Percentiles rank a stretch among this genome's conserved stretches.
These are phyloP conservation scores for Crithidia expoeki DNA, from an alignment of 208 protist species.

Conservation along the genomic window DNA sequence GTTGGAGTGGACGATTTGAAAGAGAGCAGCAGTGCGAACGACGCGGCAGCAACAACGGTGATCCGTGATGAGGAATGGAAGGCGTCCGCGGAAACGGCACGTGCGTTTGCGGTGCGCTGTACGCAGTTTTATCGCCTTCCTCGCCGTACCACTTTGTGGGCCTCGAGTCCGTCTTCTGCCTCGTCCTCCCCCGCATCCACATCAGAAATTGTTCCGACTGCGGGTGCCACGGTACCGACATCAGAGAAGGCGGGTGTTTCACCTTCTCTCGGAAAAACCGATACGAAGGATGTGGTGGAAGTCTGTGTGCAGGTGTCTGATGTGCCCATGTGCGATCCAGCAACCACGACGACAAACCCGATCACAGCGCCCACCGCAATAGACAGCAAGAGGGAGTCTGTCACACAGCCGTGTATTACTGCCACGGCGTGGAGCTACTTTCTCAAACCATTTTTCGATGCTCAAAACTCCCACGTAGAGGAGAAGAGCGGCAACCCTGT, in stretches of 20 bases:
- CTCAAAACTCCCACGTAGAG: background rate
- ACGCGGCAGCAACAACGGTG: background rate
- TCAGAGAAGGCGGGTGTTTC: background rate
- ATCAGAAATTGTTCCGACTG: too few species aligned
- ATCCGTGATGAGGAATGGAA: background rate
- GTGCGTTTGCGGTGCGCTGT: conserved; percentile 23
- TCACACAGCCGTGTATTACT: background rate
- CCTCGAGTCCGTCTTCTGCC: too few species aligned
- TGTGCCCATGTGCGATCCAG: background rate
- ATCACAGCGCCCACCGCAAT: background rate
- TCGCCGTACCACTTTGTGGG: background rate
- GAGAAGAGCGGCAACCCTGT: background rate
- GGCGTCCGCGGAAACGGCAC: conserved; percentile 25
- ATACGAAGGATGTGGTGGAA: background rate
- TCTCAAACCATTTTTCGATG: conserved; percentile 5
- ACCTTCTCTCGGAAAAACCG: background rate
- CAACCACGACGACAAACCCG: background rate
- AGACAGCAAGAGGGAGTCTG: background rate
- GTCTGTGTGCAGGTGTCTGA: conserved; percentile 11
- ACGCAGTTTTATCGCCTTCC: conserved; percentile 22
- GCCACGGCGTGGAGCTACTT: conserved; percentile 34
- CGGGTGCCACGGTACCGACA: background rate
- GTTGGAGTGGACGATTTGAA: conserved; percentile 23
- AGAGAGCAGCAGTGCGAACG: background rate
- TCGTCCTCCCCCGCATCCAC: background rate